Conservation (phyloP, 108 stramenopile genomes). For the Nitzschia sp. region DNA sequence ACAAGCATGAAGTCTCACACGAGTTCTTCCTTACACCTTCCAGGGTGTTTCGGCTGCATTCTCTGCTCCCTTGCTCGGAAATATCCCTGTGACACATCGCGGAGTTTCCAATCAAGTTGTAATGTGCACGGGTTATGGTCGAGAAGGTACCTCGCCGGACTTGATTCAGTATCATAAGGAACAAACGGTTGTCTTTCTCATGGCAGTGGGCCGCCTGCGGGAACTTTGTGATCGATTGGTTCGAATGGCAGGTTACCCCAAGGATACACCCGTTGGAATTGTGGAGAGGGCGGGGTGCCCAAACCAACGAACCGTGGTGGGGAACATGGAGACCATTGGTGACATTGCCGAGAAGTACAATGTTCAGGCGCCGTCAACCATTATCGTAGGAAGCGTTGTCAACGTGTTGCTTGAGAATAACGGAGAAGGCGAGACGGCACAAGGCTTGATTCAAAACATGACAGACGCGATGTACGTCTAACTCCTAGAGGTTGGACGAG, state of each 20-base stretch:
- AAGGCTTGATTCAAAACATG: conserved; percentile 31
- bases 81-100: conserved; percentile 96
- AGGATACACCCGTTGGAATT: conserved; percentile 78
- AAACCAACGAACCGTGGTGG: conserved; percentile 80
- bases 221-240: conserved; percentile 60
- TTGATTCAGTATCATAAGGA: conserved; percentile 82
- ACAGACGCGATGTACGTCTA: background rate
- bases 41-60: conserved; percentile 94
- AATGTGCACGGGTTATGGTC: conserved; percentile 91
- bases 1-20: background rate
- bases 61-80: conserved; percentile 92
- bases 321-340: conserved; percentile 75
- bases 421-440: conserved; percentile 29
- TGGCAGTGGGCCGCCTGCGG: conserved; percentile 84
- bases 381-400: conserved; percentile 88
- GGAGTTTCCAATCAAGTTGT: conserved; percentile 94
- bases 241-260: conserved; percentile 65
- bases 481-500: no score
- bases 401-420: conserved; percentile 66
- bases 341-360: conserved; percentile 74
- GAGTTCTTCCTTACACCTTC: background rate
- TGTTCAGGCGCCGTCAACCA: conserved; percentile 79
- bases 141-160: conserved; percentile 79
- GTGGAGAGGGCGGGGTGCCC: conserved; percentile 86
- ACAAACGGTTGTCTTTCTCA: conserved; percentile 89